phyloP scores from a whole-genome alignment of 257 asterid genomes.

The Euphrasia confusa region DNA sequence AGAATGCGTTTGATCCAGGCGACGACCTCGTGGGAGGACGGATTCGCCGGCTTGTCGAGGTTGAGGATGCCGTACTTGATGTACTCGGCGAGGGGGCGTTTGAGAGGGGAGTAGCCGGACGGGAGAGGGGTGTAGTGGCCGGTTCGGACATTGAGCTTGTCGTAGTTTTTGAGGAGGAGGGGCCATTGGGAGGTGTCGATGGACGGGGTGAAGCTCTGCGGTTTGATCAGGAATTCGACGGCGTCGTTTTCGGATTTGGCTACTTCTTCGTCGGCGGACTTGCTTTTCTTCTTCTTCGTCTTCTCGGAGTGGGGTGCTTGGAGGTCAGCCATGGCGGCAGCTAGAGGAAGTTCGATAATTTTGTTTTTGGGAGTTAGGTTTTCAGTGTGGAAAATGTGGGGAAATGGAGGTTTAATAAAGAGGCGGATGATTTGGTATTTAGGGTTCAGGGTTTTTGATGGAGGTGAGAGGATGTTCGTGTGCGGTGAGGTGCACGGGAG shows the following conservation, averaged over 20 bases:
- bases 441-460: conserved; percentile 39
- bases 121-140: conserved; percentile 88
- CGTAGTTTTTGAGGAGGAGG: conserved; percentile 68
- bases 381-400: neutral
- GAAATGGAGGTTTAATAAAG: conserved; percentile 17
- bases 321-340: conserved; percentile 51
- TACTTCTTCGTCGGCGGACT: conserved; percentile 24
- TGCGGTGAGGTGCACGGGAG: conserved; percentile 3
- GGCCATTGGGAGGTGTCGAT: conserved; percentile 82
- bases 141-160: conserved; percentile 65
- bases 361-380: neutral
- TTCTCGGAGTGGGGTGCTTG: conserved; percentile 52
- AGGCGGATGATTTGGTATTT: neutral
- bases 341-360: neutral
- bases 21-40: conserved; percentile 84
- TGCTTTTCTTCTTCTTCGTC: conserved; percentile 53
- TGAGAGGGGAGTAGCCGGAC: conserved; percentile 79
- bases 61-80: conserved; percentile 73
- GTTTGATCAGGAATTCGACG: conserved; percentile 54
- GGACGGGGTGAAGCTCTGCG: conserved; percentile 60
- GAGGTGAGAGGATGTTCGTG: neutral
- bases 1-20: conserved; percentile 84
- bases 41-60: conserved; percentile 76
- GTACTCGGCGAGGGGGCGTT: conserved; percentile 67
- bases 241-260: conserved; percentile 16